phyloP scores from a whole-genome alignment of 331 rosid genomes.

The Malus hybrid region DNA sequence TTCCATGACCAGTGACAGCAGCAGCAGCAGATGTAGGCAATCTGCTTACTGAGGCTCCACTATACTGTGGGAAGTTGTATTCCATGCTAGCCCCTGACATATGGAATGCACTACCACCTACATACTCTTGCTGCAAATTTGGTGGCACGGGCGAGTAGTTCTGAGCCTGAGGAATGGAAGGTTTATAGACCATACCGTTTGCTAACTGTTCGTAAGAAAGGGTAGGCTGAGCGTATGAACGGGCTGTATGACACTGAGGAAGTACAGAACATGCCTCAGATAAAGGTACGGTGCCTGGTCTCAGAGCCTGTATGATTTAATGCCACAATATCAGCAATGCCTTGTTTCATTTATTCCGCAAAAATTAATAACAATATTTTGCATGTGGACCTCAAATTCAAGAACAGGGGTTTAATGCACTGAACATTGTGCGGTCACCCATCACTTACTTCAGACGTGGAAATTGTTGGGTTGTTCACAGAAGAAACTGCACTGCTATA shows the following conservation, averaged over 20 bases:
- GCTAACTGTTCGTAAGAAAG: slow-evolving; percentile 22
- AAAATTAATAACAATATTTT: background rate
- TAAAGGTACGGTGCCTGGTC: slow-evolving; percentile 23
- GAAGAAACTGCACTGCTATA: slow-evolving; percentile 26
- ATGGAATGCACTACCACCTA: slow-evolving; percentile 22
- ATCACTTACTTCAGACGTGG: slow-evolving; percentile 34
- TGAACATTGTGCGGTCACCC: background rate
- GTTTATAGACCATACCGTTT: slow-evolving; percentile 17
- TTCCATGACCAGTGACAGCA: slow-evolving; percentile 29
- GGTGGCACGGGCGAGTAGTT: slow-evolving; percentile 20
- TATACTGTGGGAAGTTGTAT: slow-evolving; percentile 26
- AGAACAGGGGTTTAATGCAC: background rate
- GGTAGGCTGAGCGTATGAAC: slow-evolving; percentile 22
- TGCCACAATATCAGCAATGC: background rate
- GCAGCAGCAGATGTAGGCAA: slow-evolving; percentile 29
- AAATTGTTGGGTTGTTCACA: slow-evolving; percentile 19
- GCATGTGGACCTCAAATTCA: background rate
- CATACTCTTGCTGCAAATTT: slow-evolving; percentile 27
- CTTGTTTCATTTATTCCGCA: no score
- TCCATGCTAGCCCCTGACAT: slow-evolving; percentile 29
- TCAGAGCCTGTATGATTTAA: slow-evolving; percentile 34
- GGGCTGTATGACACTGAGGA: slow-evolving; percentile 22
- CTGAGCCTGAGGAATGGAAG: slow-evolving; percentile 27
- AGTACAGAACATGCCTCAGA: slow-evolving; percentile 27
- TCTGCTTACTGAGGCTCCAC: slow-evolving; percentile 19